A percentile compares a stretch with the other conserved stretches of the same genome.
Evolutionary conservation across 2,329 filamentous ascomycete species (phyloP).

Genomic region (Tolypocladium album): DNA sequence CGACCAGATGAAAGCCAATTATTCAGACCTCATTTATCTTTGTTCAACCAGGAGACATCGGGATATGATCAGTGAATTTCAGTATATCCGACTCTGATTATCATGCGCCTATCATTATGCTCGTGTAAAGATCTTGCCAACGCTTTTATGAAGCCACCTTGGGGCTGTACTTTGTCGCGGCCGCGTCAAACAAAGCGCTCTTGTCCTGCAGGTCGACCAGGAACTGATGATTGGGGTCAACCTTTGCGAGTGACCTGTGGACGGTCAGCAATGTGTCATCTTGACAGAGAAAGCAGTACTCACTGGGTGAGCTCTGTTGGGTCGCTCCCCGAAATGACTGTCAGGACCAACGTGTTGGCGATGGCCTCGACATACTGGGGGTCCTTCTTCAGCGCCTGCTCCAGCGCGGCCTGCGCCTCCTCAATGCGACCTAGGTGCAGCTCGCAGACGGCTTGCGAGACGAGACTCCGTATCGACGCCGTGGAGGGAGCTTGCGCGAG

Average conservation of each 20-base stretch:
- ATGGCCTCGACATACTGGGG: constrained; percentile 62
- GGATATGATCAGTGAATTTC: neutral
- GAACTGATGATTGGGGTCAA: constrained; percentile 58
- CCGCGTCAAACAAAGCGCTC: constrained; percentile 76
- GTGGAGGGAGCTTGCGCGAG: constrained; percentile 79
- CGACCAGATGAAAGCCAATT: neutral
- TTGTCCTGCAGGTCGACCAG: constrained; percentile 72
- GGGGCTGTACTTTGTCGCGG: constrained; percentile 74
- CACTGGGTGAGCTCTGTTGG: constrained; percentile 51
- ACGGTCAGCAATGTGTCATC: constrained; percentile 11
- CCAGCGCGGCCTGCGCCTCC: constrained; percentile 78
- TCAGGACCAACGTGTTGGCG: constrained; percentile 74
- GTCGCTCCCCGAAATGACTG: constrained; percentile 66
- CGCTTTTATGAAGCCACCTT: constrained; percentile 52
- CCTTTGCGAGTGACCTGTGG: constrained; percentile 42
- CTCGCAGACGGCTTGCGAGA: constrained; percentile 85
- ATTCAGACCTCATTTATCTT: neutral
- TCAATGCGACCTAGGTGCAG: constrained; percentile 80
- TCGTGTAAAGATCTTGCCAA: constrained; percentile 11
- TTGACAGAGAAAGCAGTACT: constrained; percentile 15
- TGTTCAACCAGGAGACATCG: neutral
- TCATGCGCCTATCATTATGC: constrained; percentile 19
- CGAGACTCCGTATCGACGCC: constrained; percentile 62
- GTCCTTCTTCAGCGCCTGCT: constrained; percentile 68
- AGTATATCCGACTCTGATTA: neutral